phyloP scores from a whole-genome alignment of 345 rosid species.

The Aethionema arabicum region DNA sequence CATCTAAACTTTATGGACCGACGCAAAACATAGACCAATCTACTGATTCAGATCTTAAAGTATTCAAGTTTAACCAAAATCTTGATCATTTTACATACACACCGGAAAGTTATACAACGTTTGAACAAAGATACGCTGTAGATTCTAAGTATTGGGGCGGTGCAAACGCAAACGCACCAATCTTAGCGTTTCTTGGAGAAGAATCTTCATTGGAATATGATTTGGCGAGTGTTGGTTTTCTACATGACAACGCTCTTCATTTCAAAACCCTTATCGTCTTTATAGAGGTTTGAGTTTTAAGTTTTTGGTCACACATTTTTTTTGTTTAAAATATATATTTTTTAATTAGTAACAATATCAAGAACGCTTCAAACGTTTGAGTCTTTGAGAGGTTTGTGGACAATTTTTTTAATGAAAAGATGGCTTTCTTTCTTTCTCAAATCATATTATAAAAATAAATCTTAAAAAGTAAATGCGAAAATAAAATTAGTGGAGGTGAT shows the following conservation, averaged over 20 bases:
- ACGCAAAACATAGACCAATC: constrained; percentile 1
- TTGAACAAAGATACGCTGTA: constrained; percentile 48
- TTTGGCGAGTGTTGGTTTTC: constrained; percentile 25
- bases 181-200: constrained; percentile 48
- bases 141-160: constrained; percentile 55
- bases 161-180: constrained; percentile 44
- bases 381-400: no score
- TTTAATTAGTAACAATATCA: no score
- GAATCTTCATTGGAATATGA: constrained; percentile 42
- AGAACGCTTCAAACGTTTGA: no score
- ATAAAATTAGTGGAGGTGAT: no score
- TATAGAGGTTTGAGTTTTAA: constrained; percentile 41
- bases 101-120: constrained; percentile 51
- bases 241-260: constrained; percentile 39
- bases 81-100: constrained; percentile 59
- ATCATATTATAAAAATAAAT: no score
- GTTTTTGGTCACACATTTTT: no score
- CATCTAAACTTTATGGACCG: background rate
- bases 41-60: constrained; percentile 19
- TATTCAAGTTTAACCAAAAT: constrained; percentile 41
- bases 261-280: constrained; percentile 44
- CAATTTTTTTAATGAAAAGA: no score
- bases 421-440: no score
- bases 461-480: no score
- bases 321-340: no score